Conservation (phyloP, 2,329 filamentous ascomycete species). For the Aspergillus thermomutatus region DNA sequence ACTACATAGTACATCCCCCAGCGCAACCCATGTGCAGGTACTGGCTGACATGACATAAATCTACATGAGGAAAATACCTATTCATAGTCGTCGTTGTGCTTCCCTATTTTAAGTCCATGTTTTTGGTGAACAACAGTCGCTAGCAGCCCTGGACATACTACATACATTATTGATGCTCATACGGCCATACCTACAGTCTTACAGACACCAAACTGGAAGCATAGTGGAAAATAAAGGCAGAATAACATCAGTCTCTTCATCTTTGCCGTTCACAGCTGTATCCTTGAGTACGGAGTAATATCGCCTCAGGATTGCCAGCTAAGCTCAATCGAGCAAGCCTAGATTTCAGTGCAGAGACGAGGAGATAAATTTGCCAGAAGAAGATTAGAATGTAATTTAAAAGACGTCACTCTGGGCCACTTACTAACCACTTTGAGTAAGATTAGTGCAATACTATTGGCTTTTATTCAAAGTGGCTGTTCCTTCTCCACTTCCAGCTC, state of each 20-base stretch:
- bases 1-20: neutral
- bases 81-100: neutral
- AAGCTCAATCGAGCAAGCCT: neutral
- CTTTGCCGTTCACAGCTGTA: neutral
- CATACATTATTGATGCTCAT: too few relatives aligned
- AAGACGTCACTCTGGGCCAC: slow-evolving; percentile 14
- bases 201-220: neutral
- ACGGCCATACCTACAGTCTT: neutral
- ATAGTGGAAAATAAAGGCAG: neutral
- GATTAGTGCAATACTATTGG: slow-evolving; percentile 7
- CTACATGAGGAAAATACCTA: neutral
- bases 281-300: neutral
- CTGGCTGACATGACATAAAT: neutral
- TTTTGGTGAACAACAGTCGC: neutral
- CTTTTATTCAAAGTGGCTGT: slow-evolving; percentile 7
- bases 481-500: slow-evolving; percentile 3
- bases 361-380: slow-evolving; percentile 4
- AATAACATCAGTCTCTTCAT: neutral
- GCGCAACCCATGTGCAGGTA: neutral
- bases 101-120: too few relatives aligned
- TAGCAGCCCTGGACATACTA: too few relatives aligned
- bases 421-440: slow-evolving; percentile 11
- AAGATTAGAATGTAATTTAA: slow-evolving; percentile 9
- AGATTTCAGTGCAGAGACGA: slow-evolving; percentile 9
- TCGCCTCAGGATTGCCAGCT: neutral